Evolutionary conservation across 768 basidiomycete genomes (phyloP), one percentile per base, ranked within the genome.

Genomic region (Pleurotus giganteus): DNA sequence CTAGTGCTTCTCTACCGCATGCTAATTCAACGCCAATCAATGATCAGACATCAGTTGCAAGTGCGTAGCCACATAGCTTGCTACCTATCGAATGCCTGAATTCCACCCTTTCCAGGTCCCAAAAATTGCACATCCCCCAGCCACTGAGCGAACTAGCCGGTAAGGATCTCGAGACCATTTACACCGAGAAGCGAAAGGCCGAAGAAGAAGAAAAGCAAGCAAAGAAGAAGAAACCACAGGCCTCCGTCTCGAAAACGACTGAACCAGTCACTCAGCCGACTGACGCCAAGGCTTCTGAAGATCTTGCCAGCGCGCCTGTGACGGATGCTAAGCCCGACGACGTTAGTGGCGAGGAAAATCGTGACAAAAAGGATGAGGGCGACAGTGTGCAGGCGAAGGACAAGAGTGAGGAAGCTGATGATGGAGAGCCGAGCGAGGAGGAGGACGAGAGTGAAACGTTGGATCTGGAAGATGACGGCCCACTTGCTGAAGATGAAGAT

Each of bases 71-170:
- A 13, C 4, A 17, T 19, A 9, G 19, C n/a, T 34, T 3, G 2
- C 3, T 9, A 5, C 8, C 19, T 17, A 9, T 26, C 24, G 13
- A 17, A 24, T 23, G 23, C 7, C 27, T 19, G 17, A 17, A 34
- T 27, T 19, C 4, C 21, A 12, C 6, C 32, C 32, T 31, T 0
- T 60, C 46, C 63, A 61, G 74, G 74, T 53, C 66, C 57, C 55
- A 59, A 9, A 41, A 63, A 19, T 64, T 62, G 6, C 68, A 68
- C 57, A 58, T 77, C 2, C 74, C 75, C 0, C 68, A 67, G 2
- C 63, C 70, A 4, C 63, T 76, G 19, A 60, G 71, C 9, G 57
- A 65, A 0, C 65, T 77, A 5, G 69, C 75, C 21, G 69, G 71
- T 21, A 57, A 64, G 12, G 75, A 76, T 57, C 61, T 72, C 32